phyloP scores from a whole-genome alignment of 1,139 yeast genomes.

The Maudiozyma humilis region DNA sequence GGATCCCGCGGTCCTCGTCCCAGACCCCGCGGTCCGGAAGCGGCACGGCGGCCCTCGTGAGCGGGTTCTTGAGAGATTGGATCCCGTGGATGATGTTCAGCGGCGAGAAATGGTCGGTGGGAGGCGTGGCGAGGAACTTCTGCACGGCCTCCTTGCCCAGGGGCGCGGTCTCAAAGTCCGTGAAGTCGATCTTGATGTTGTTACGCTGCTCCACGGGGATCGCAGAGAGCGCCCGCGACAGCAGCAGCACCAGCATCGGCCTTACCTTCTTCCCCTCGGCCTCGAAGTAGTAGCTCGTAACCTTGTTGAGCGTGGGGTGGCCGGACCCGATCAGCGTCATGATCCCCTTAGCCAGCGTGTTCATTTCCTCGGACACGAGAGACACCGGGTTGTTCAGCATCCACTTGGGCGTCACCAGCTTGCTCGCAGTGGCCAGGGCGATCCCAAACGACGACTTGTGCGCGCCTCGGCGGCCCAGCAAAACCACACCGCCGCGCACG shows the following conservation, averaged over 20 bases:
- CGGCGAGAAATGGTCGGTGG: constrained; percentile 56
- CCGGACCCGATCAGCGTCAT: constrained; percentile 84
- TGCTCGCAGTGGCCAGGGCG: constrained; percentile 73
- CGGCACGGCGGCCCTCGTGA: constrained; percentile 70
- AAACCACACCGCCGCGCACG: too few species aligned
- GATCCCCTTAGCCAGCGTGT: constrained; percentile 76
- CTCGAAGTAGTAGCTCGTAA: constrained; percentile 87
- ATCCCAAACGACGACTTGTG: constrained; percentile 41
- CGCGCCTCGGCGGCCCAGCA: constrained; percentile 8
- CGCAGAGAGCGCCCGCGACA: constrained; percentile 72
- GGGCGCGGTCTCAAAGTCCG: constrained; percentile 59
- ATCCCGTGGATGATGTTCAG: constrained; percentile 78
- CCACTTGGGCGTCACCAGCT: constrained; percentile 63
- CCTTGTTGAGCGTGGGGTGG: constrained; percentile 84
- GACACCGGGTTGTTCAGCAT: constrained; percentile 72
- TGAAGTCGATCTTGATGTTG: constrained; percentile 50
- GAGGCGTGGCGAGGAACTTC: constrained; percentile 18
- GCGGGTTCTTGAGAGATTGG: constrained; percentile 73
- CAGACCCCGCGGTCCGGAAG: constrained; percentile 43
- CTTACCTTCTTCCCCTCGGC: constrained; percentile 94
- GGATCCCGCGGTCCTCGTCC: constrained; percentile 55
- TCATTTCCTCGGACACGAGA: constrained; percentile 92
- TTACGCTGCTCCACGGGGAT: constrained; percentile 67
- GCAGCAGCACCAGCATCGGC: constrained; percentile 75
- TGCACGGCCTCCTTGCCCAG: constrained; percentile 45